Percentiles rank a stretch among this genome's conserved stretches.
Evolutionary conservation across 2,329 filamentous ascomycete species (phyloP).

Genomic region (Hypoxylon sp.): DNA sequence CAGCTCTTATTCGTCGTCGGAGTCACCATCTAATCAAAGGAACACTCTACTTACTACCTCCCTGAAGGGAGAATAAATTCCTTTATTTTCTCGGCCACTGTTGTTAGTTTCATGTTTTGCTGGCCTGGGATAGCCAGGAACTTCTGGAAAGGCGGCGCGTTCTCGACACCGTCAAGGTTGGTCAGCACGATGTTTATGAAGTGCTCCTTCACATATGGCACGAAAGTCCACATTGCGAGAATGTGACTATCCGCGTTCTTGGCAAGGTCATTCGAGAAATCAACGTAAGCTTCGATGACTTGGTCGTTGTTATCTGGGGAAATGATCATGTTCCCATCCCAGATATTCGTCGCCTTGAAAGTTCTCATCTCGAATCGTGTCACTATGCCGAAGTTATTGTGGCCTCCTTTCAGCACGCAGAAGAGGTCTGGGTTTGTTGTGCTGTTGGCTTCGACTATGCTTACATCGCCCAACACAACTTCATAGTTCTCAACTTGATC

Average conservation of each 20-base stretch:
- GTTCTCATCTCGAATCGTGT: constrained; percentile 39
- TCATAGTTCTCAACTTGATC: constrained; percentile 39
- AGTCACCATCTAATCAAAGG: neutral
- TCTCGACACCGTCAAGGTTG: constrained; percentile 37
- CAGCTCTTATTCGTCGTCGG: constrained; percentile 1
- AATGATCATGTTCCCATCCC: constrained; percentile 26
- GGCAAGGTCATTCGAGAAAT: constrained; percentile 31
- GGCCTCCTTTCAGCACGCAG: constrained; percentile 35
- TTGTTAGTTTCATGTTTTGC: constrained; percentile 30
- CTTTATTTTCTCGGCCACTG: constrained; percentile 33
- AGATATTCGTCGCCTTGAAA: constrained; percentile 30
- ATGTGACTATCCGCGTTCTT: constrained; percentile 32
- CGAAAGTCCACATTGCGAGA: constrained; percentile 30
- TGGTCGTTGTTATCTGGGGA: constrained; percentile 11
- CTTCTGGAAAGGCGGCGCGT: constrained; percentile 29
- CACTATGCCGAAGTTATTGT: constrained; percentile 39
- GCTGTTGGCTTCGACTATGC: constrained; percentile 34
- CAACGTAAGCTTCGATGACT: constrained; percentile 35
- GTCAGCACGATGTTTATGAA: constrained; percentile 38
- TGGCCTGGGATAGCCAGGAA: constrained; percentile 39
- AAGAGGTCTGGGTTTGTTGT: constrained; percentile 35
- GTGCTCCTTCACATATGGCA: constrained; percentile 24
- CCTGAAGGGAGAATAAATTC: constrained; percentile 36
- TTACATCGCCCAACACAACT: constrained; percentile 35
- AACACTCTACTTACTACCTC: constrained; percentile 30